These are phyloP conservation scores for Salmacisia buchloeana DNA, from an alignment of 1,284 basidiomycete species.

Conservation along the genomic window DNA sequence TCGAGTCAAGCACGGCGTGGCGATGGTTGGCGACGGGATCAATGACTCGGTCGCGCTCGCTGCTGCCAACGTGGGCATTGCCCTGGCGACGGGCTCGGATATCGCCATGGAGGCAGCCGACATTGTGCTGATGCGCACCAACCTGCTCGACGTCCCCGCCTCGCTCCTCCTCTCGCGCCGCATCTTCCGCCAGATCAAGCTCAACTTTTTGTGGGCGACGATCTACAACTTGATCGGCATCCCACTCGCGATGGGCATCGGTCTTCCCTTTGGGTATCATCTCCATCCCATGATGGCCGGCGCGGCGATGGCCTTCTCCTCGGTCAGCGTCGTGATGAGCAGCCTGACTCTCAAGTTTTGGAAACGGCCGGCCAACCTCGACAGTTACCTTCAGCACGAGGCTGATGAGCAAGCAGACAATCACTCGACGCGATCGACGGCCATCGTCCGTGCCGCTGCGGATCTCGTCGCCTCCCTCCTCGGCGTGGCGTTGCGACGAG, in stretches of 20 bases:
- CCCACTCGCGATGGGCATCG: conserved; percentile 95
- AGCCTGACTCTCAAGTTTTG: conserved; percentile 70
- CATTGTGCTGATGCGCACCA: conserved; percentile 92
- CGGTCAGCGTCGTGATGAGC: conserved; percentile 88
- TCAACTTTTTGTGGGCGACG: conserved; percentile 54
- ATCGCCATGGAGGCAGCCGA: conserved; percentile 97
- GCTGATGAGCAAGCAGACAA: too few species aligned
- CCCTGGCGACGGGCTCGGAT: conserved; percentile 87
- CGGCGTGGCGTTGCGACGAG: too few species aligned
- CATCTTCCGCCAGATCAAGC: conserved; percentile 82
- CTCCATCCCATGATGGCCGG: conserved; percentile 98
- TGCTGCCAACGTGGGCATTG: conserved; percentile 89
- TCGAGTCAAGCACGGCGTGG: conserved; percentile 17
- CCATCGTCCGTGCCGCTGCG: too few species aligned
- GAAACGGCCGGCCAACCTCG: conserved; percentile 39
- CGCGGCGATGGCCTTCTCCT: conserved; percentile 94
- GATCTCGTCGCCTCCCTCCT: too few species aligned
- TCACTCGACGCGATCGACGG: too few species aligned
- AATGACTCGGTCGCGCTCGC: conserved; percentile 97
- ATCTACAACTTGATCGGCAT: conserved; percentile 86
- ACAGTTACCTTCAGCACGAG: too few species aligned
- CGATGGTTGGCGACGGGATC: conserved; percentile 93
- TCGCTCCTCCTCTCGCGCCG: conserved; percentile 81
- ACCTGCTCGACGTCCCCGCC: conserved; percentile 92
- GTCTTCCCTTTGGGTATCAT: conserved; percentile 84